A percentile compares a stretch with the other conserved stretches of the same genome.
These are phyloP conservation scores for Plasmodium berghei DNA, from an alignment of 169 alveolate species.

Conservation along the genomic window DNA sequence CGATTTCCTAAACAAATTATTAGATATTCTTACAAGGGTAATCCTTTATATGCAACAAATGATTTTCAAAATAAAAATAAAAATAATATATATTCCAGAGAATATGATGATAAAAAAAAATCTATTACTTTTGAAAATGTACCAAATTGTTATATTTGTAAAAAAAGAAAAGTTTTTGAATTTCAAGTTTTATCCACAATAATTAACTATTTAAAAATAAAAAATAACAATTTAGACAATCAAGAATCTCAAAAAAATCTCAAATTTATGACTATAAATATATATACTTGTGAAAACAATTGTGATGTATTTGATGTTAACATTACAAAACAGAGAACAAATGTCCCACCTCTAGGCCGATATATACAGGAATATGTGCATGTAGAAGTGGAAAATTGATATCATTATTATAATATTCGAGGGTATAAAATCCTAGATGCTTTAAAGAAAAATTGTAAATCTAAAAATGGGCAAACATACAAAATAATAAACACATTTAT, in stretches of 20 bases:
- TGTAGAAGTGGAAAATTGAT: conserved; percentile 39
- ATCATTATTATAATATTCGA: background rate
- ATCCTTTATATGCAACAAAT: conserved; percentile 10
- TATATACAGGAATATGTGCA: conserved; percentile 64
- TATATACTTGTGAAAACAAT: conserved; percentile 56
- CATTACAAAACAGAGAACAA: background rate
- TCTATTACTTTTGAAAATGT: background rate
- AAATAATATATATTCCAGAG: conserved; percentile 10
- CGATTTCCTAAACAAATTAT: conserved; percentile 40
- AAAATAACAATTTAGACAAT: conserved; percentile 7
- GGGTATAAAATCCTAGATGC: background rate
- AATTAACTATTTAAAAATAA: conserved; percentile 30
- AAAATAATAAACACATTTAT: background rate
- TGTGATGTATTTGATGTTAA: conserved; percentile 40
- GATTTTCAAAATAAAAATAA: background rate
- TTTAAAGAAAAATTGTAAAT: background rate
- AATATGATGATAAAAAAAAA: background rate
- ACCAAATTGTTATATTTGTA: conserved; percentile 49
- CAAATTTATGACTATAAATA: conserved; percentile 9
- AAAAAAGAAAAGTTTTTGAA: conserved; percentile 37
- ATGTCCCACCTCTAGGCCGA: background rate
- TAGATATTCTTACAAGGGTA: conserved; percentile 44
- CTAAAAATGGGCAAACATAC: background rate
- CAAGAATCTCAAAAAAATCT: background rate
- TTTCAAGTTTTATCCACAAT: conserved; percentile 44